A percentile compares a stretch with the other conserved stretches of the same genome.
Conservation (phyloP, 1,284 basidiomycete genomes). For the Erythrobasidium hasegawianum region DNA sequence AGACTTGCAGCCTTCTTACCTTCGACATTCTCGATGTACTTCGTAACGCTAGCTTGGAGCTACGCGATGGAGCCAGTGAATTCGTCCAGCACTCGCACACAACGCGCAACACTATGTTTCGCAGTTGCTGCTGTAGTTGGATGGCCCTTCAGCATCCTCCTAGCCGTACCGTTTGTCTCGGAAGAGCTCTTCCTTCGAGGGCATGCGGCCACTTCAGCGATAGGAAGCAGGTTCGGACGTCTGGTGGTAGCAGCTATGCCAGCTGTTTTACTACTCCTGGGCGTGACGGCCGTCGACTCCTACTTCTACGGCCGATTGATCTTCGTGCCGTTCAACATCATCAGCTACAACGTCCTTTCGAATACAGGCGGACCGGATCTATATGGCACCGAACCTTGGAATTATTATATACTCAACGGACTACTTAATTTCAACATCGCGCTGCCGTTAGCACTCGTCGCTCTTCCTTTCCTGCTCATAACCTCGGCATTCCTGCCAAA, state of each 20-base stretch:
- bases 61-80: conserved; percentile 66
- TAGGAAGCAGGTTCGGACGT: conserved; percentile 32
- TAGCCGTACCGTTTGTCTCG: conserved; percentile 81
- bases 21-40: conserved; percentile 92
- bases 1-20: conserved; percentile 73
- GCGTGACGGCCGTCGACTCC: conserved; percentile 75
- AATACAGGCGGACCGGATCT: conserved; percentile 70
- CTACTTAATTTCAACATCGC: conserved; percentile 90
- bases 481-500: conserved; percentile 72
- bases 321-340: conserved; percentile 87
- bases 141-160: conserved; percentile 88
- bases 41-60: conserved; percentile 74
- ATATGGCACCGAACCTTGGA: conserved; percentile 85
- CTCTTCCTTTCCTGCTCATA: conserved; percentile 72
- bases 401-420: conserved; percentile 80
- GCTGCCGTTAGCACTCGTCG: conserved; percentile 69
- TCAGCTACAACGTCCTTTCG: conserved; percentile 86
- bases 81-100: conserved; percentile 56
- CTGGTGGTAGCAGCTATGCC: conserved; percentile 32
- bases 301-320: conserved; percentile 75
- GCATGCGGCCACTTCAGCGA: conserved; percentile 40
- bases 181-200: conserved; percentile 83
- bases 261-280: conserved; percentile 55
- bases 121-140: conserved; percentile 83
- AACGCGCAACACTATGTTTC: conserved; percentile 61